Conservation (phyloP, 2,329 filamentous ascomycete species). For the Cercospora brassicicola region DNA sequence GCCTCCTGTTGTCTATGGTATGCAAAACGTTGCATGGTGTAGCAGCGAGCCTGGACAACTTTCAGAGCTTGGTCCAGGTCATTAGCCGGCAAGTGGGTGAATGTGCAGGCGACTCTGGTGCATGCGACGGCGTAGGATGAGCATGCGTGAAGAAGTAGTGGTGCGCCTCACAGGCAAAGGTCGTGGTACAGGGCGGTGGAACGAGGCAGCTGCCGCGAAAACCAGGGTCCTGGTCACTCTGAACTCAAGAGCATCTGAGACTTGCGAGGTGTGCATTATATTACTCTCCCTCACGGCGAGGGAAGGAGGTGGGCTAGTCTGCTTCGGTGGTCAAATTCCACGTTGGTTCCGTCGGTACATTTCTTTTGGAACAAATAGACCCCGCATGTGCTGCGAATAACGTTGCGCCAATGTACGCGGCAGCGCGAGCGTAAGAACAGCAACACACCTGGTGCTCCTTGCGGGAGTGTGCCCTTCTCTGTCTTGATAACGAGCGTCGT, state of each 20-base stretch:
- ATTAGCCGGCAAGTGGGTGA: background rate
- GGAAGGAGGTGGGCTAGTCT: background rate
- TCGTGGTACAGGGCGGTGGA: conserved; percentile 1
- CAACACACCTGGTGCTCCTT: conserved; percentile 3
- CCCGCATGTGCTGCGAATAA: conserved; percentile 8
- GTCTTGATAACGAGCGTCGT: background rate
- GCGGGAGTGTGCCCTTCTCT: background rate
- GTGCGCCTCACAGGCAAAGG: background rate
- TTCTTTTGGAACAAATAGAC: background rate
- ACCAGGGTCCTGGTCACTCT: conserved; percentile 2
- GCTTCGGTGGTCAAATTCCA: background rate
- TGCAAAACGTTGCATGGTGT: background rate
- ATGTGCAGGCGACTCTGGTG: background rate
- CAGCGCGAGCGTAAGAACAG: conserved; percentile 1
- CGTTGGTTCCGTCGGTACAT: conserved; percentile 1
- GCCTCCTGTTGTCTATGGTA: background rate
- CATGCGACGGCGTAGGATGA: background rate
- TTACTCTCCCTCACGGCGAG: background rate
- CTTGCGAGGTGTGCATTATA: background rate
- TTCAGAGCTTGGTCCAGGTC: background rate
- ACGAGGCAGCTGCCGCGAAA: conserved; percentile 2
- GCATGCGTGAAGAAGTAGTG: background rate
- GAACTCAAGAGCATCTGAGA: conserved; percentile 1
- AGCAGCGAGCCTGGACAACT: background rate
- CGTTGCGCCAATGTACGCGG: conserved; percentile 5